Conservation (phyloP, 2,329 filamentous ascomycete genomes). For the Sclerotinia minor region DNA sequence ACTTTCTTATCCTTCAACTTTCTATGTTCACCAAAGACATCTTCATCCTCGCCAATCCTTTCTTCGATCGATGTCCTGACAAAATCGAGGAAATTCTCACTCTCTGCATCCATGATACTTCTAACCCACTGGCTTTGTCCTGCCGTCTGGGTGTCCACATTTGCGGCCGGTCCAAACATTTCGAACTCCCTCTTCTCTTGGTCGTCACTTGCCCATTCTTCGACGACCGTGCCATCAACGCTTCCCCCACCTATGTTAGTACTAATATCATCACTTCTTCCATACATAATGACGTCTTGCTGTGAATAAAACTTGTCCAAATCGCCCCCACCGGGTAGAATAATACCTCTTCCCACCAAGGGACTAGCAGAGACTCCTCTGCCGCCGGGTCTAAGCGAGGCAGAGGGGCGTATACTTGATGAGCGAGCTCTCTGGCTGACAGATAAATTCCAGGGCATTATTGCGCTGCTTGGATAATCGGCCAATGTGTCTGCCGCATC, state of each 20-base stretch:
- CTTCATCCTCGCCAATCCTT: slow-evolving; percentile 30
- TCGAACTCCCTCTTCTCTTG: slow-evolving; percentile 46
- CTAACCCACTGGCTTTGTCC: slow-evolving; percentile 50
- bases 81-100: slow-evolving; percentile 63
- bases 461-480: slow-evolving; percentile 62
- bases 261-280: slow-evolving; percentile 10
- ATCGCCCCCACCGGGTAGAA: slow-evolving; percentile 31
- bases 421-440: slow-evolving; percentile 48
- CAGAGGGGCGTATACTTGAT: slow-evolving; percentile 40
- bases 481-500: slow-evolving; percentile 65
- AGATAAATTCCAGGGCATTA: slow-evolving; percentile 67
- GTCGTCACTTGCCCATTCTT: neutral
- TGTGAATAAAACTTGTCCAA: slow-evolving; percentile 33
- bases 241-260: neutral
- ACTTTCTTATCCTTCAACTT: slow-evolving; percentile 48
- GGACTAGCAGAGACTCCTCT: slow-evolving; percentile 62
- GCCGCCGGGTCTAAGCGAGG: slow-evolving; percentile 37
- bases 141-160: slow-evolving; percentile 52
- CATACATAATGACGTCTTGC: slow-evolving; percentile 15
- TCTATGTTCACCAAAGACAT: slow-evolving; percentile 24
- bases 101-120: slow-evolving; percentile 57
- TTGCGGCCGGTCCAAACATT: slow-evolving; percentile 43
- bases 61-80: slow-evolving; percentile 50
- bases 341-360: slow-evolving; percentile 51
- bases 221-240: neutral